Conservation (phyloP, 805 yeast species). For the Nakazawaea holstii region DNA sequence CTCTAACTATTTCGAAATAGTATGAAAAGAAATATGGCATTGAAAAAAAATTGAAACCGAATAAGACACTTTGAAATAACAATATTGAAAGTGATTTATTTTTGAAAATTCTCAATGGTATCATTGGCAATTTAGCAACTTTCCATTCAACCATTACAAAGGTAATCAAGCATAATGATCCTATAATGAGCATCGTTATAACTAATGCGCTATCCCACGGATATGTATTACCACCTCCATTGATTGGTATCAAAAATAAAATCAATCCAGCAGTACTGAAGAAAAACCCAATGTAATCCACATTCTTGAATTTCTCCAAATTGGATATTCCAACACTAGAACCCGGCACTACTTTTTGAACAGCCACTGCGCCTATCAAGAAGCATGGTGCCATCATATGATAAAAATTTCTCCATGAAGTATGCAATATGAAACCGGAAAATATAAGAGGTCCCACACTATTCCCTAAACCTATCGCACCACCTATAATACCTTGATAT, state of each 20-base stretch:
- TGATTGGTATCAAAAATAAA: slow-evolving; percentile 45
- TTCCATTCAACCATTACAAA: slow-evolving; percentile 49
- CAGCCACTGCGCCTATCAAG: slow-evolving; percentile 19
- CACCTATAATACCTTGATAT: slow-evolving; percentile 49
- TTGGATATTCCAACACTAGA: slow-evolving; percentile 27
- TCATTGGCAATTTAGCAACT: slow-evolving; percentile 45
- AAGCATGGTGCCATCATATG: slow-evolving; percentile 38
- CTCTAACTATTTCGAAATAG: slow-evolving; percentile 41
- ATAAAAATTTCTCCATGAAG: slow-evolving; percentile 50
- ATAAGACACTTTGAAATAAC: slow-evolving; percentile 34
- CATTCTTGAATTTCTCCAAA: slow-evolving; percentile 32
- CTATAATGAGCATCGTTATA: slow-evolving; percentile 35
- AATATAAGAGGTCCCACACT: slow-evolving; percentile 52
- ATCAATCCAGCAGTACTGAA: slow-evolving; percentile 40
- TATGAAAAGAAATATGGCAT: slow-evolving; percentile 44
- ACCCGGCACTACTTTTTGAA: slow-evolving; percentile 28
- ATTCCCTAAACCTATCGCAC: slow-evolving; percentile 44
- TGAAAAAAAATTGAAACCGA: slow-evolving; percentile 44
- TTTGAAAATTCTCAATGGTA: slow-evolving; percentile 42
- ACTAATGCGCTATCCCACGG: slow-evolving; percentile 41
- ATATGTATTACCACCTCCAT: slow-evolving; percentile 54
- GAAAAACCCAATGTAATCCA: slow-evolving; percentile 48
- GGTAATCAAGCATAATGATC: slow-evolving; percentile 31
- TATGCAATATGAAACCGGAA: slow-evolving; percentile 38
- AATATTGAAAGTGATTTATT: slow-evolving; percentile 29